Evolutionary conservation across 2,329 filamentous ascomycete species (phyloP), one percentile per base, ranked within the genome.

Genomic region (Verruconis gallopava): DNA sequence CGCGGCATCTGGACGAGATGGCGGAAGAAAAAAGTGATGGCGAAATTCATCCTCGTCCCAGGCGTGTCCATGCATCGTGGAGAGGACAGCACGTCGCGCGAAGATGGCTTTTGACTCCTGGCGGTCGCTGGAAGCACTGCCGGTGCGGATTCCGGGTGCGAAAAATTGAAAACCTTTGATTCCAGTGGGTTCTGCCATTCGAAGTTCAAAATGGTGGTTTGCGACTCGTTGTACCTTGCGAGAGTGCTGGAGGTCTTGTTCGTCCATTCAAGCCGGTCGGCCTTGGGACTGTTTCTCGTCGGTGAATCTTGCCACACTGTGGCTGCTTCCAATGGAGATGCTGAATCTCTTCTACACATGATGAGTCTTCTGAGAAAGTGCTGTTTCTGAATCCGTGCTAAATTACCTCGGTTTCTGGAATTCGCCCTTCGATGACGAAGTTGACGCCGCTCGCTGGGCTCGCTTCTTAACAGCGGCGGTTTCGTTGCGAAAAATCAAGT

Each of bases 401-500:
- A n/a, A n/a, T n/a, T n/a, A n/a, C n/a, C n/a, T n/a, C n/a, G n/a
- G n/a, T n/a, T n/a, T n/a, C n/a, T n/a, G n/a, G n/a, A n/a, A n/a
- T n/a, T n/a, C n/a, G n/a, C n/a, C 17, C 19, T 40, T 40, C 12
- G 38, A 6, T 3, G 42, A 32, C 13, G 46, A 44, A 37, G 44
- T 50, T 15, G 42, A 44, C n/a, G 51, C 49, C 2, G 49, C 46
- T 42, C 71, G 75, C 43, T 70, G 68, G 13, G 73, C 77, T 51
- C 77, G 70, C 47, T 72, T 68, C 52, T 77, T 76, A 22, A 78
- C 79, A 1, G 77, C 76, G 49, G 74, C 72, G 20, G 79, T 83
- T 61, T 83, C 79, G 55, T 83, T 79, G 43, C 79, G 75, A 51
- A 83, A 81, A 42, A 84, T 72, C 18, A 83, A 61, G 50, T 84